Evolutionary conservation across 306 rosid genomes (phyloP), one percentile per base, ranked within the genome.

Genomic region (Quercus robur): DNA sequence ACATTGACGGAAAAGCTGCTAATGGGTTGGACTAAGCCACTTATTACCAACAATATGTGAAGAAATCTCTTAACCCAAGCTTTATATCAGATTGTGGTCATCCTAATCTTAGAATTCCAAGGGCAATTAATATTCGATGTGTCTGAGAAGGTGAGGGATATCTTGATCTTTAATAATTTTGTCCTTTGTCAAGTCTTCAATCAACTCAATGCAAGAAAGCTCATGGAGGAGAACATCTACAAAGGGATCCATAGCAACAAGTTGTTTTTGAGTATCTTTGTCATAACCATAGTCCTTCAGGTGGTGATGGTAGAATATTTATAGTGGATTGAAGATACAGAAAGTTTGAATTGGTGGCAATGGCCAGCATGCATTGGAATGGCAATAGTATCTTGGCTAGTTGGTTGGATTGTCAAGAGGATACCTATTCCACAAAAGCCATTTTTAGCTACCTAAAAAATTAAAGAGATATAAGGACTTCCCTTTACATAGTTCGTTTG

Each of bases 1-100:
- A 69, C 82, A 38, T 72, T 86, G 20, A 79, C 76, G 80, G 73
- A 86, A 18, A 76, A 76, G 26, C 75, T 55, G 1, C 70, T 73
- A 0, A 73, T 76, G 54, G 75, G 80, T 41, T 41, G 75, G 9
- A 67, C 82, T 0, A 78, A 73, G 72, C 84, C 76, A 0, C 73
- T 82, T 56, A 82, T 86, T 30, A 26, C 30, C 30, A 28, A 28
- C 30, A 26, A 64, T 15, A 77, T 77, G 80, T 77, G 80, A 74
- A 54, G 80, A 57, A 77, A 77, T 18, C 19, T 77, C 4, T 4
- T 77, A 55, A 17, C 67, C 8, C 80, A 77, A 67, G 80, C 35
- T 7, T 31, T 77, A 3, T 77, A 77, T 18, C 74, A 77, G 6
- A 77, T 77, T 20, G 59, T 63, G 1, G 71, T 67, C 55, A 33